Conservation (phyloP, 257 asterid genomes). For the Prunella vulgaris region DNA sequence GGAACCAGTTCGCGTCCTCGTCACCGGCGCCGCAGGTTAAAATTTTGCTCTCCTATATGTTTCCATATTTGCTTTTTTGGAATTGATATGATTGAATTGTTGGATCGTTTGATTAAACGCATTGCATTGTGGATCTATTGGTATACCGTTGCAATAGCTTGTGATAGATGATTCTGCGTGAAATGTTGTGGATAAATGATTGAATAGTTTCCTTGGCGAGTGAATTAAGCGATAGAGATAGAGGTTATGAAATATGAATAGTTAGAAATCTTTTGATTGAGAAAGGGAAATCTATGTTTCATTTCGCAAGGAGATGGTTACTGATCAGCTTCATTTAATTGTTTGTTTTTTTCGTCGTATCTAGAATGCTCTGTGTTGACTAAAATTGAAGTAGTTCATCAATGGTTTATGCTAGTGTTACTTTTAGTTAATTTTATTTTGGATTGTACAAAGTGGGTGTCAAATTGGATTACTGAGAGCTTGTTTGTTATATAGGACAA, state of each 20-base stretch:
- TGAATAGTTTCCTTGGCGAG: neutral
- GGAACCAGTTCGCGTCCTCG: conserved; percentile 39
- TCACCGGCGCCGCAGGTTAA: conserved; percentile 43
- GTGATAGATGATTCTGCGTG: neutral
- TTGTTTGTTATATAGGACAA: conserved; percentile 52
- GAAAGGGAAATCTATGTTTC: too few relatives aligned
- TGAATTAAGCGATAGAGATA: neutral
- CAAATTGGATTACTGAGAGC: neutral
- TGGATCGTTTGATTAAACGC: neutral
- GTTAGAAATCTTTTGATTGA: neutral
- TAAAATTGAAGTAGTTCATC: too few relatives aligned
- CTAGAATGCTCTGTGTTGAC: too few relatives aligned
- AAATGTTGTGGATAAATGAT: neutral
- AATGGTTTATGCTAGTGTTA: neutral
- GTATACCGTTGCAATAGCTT: neutral
- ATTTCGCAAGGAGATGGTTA: neutral
- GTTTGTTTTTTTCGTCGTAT: neutral
- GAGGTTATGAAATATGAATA: neutral
- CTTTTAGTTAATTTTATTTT: too few relatives aligned
- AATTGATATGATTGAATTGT: neutral
- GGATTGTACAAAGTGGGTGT: neutral
- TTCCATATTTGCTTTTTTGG: neutral
- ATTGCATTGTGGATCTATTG: conserved; percentile 10
- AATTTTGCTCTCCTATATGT: neutral
- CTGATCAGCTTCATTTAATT: neutral